phyloP scores from a whole-genome alignment of 371 early-diverging fungal genomes.

The Mortierella sp. region DNA sequence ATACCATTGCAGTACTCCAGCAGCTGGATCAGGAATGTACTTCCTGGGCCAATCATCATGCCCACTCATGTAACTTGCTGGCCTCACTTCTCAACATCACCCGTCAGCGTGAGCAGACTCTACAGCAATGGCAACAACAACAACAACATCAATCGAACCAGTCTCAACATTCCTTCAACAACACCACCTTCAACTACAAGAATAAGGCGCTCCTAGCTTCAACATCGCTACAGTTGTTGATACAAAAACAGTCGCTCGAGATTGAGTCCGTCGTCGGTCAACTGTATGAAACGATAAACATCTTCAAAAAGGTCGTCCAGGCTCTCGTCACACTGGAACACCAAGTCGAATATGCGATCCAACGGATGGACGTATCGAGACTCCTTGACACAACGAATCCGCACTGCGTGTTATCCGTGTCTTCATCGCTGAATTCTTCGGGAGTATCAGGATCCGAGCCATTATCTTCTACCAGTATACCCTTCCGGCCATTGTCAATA shows the following conservation, averaged over 20 bases:
- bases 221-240: conserved; percentile 22
- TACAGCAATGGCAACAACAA: conserved; percentile 27
- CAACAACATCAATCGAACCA: conserved; percentile 9
- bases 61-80: conserved; percentile 45
- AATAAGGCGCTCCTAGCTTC: conserved; percentile 18
- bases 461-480: neutral
- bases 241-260: conserved; percentile 48
- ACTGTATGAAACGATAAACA: conserved; percentile 31
- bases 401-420: too few relatives aligned
- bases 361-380: conserved; percentile 27
- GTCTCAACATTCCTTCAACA: neutral
- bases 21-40: conserved; percentile 51
- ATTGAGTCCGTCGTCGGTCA: conserved; percentile 38
- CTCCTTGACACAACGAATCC: conserved; percentile 5
- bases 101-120: conserved; percentile 47
- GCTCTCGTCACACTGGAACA: conserved; percentile 34
- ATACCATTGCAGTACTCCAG: conserved; percentile 25
- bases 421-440: too few relatives aligned
- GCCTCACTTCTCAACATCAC: conserved; percentile 47
- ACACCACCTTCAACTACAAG: neutral
- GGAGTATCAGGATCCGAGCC: too few relatives aligned
- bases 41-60: conserved; percentile 45
- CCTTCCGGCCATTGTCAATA: neutral
- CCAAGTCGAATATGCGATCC: conserved; percentile 33
- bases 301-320: conserved; percentile 29